These are phyloP conservation scores for Yarrowia sp. DNA, from an alignment of 805 yeast species.

Conservation along the genomic window DNA sequence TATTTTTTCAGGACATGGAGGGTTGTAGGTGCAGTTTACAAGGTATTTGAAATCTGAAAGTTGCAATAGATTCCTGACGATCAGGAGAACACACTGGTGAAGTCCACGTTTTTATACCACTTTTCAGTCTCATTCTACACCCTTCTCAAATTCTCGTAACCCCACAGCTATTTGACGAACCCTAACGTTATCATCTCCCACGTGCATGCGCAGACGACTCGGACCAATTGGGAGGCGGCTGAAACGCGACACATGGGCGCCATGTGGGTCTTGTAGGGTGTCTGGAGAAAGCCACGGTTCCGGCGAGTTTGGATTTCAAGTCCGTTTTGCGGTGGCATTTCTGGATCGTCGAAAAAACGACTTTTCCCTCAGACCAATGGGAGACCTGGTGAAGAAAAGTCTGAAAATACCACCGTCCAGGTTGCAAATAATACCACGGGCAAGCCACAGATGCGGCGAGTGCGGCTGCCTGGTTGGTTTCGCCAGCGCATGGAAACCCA, in stretches of 20 bases:
- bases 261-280: not conserved
- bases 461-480: not conserved
- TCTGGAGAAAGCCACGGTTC: not conserved
- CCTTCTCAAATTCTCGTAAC: not conserved
- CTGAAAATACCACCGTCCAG: not conserved
- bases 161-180: not conserved
- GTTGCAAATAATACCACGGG: not conserved
- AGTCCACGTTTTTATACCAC: too few relatives aligned
- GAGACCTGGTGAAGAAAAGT: not conserved
- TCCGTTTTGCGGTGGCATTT: not conserved
- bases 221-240: conserved; percentile 27
- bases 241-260: not conserved
- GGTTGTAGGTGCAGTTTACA: too few relatives aligned
- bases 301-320: not conserved
- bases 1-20: not conserved
- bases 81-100: not conserved
- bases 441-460: not conserved
- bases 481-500: not conserved
- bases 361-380: not conserved
- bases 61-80: too few relatives aligned
- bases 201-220: conserved; percentile 33
- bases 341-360: not conserved
- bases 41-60: not conserved
- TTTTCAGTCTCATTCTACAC: too few relatives aligned
- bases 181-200: conserved; percentile 5